phyloP scores from a whole-genome alignment of 2,329 filamentous ascomycete species.

The Colletotrichum eleusines region DNA sequence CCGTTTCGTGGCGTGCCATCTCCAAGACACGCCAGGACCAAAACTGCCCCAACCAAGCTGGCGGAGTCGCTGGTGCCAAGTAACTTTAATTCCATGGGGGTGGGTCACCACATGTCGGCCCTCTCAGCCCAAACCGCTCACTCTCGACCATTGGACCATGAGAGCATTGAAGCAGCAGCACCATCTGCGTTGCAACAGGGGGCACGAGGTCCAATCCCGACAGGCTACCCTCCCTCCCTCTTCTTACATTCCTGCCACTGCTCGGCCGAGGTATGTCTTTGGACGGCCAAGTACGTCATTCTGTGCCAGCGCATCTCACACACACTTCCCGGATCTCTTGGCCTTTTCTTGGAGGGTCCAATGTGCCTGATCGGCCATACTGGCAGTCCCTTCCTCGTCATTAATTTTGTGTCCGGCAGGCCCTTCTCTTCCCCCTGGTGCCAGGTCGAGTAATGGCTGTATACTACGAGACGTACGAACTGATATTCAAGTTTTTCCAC shows the following conservation, averaged over 20 bases:
- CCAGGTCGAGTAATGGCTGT: not conserved
- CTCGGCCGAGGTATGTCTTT: not conserved
- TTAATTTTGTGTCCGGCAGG: not conserved
- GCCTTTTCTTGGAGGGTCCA: slow-evolving; percentile 4
- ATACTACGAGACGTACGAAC: not conserved
- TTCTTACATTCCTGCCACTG: not conserved
- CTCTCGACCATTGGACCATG: slow-evolving; percentile 5
- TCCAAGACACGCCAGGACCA: slow-evolving; percentile 36
- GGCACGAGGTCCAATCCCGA: slow-evolving; percentile 16
- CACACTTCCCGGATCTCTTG: slow-evolving; percentile 28
- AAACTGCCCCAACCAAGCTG: slow-evolving; percentile 34
- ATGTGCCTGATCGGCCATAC: slow-evolving; percentile 5
- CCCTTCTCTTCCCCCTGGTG: not conserved
- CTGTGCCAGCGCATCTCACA: slow-evolving; percentile 37
- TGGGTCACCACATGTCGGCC: slow-evolving; percentile 17
- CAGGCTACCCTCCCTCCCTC: not conserved
- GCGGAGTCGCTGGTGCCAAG: slow-evolving; percentile 37
- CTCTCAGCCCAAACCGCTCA: slow-evolving; percentile 15
- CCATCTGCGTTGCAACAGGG: slow-evolving; percentile 24
- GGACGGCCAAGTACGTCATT: slow-evolving; percentile 33
- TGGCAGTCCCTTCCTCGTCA: not conserved
- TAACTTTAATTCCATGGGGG: slow-evolving; percentile 35
- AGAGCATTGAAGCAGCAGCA: slow-evolving; percentile 8
- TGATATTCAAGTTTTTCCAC: not conserved
- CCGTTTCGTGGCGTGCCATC: slow-evolving; percentile 36